Conservation (phyloP, 768 basidiomycete species). For the Vishniacozyma victoriae region DNA sequence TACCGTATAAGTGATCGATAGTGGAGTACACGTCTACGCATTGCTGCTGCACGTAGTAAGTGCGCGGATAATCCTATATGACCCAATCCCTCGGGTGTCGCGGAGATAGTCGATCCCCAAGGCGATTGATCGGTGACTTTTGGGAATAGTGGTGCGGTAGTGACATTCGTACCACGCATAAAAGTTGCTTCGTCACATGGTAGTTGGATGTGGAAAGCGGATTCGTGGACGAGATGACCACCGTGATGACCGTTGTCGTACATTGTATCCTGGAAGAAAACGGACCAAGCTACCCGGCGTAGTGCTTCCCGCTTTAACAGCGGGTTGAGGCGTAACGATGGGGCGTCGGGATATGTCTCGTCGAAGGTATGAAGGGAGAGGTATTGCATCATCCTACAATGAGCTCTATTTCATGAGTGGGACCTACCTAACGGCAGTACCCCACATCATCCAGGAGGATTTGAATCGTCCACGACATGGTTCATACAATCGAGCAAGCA, state of each 20-base stretch:
- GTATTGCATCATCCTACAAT: conserved; percentile 24
- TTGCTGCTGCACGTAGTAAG: conserved; percentile 2
- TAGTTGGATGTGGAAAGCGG: conserved; percentile 13
- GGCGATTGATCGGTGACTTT: background rate
- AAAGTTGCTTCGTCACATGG: conserved; percentile 12
- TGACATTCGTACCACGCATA: conserved; percentile 1
- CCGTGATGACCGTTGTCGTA: conserved; percentile 13
- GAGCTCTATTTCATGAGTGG: background rate
- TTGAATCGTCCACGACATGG: background rate
- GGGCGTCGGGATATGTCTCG: conserved; percentile 8
- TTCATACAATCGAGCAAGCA: background rate
- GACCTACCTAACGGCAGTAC: conserved; percentile 15
- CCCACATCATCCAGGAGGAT: conserved; percentile 7
- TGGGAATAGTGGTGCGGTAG: background rate
- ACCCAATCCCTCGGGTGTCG: background rate
- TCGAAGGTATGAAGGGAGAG: conserved; percentile 15
- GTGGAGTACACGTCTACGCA: conserved; percentile 7
- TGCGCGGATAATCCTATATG: conserved; percentile 2
- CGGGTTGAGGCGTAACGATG: background rate
- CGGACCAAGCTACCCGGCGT: conserved; percentile 20
- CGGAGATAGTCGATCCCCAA: background rate
- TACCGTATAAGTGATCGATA: conserved; percentile 3
- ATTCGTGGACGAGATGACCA: conserved; percentile 9
- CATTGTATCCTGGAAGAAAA: conserved; percentile 13
- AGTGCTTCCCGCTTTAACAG: conserved; percentile 12